Evolutionary conservation across 257 asterid genomes (phyloP).

Genomic region (Fraxinus cuspidata): DNA sequence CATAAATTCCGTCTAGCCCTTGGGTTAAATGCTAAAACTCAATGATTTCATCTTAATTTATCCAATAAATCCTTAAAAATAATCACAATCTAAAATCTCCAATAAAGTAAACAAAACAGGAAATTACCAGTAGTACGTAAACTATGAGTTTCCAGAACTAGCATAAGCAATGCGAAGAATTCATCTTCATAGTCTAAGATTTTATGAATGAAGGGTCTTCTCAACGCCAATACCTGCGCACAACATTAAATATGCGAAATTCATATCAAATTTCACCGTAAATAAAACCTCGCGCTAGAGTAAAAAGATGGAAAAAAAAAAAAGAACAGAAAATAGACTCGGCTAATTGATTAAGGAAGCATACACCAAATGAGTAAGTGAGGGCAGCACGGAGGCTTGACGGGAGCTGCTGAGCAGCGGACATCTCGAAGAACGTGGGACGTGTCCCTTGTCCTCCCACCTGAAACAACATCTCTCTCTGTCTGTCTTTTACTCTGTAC

Average conservation of each 20-base stretch:
- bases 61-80: not conserved
- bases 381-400: constrained; percentile 95
- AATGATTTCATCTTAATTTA: constrained; percentile 13
- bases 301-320: not conserved
- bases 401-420: constrained; percentile 99
- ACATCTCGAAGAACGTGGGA: constrained; percentile 99
- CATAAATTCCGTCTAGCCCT: not conserved
- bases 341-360: constrained; percentile 16
- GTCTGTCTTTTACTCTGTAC: constrained; percentile 9
- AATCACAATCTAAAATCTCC: constrained; percentile 8
- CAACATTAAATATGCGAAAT: constrained; percentile 10
- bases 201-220: constrained; percentile 91
- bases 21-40: not conserved
- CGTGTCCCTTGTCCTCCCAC: constrained; percentile 99
- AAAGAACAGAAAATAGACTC: not conserved
- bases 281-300: not conserved
- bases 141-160: constrained; percentile 93
- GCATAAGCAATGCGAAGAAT: constrained; percentile 85
- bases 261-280: not conserved
- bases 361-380: constrained; percentile 90
- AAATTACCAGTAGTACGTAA: constrained; percentile 75
- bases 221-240: constrained; percentile 78
- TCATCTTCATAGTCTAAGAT: constrained; percentile 93
- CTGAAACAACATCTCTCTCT: constrained; percentile 85
- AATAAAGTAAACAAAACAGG: constrained; percentile 1